Evolutionary conservation across 192 early-diverging fungal species (phyloP).

Genomic region (Dimargaris xerosporica): DNA sequence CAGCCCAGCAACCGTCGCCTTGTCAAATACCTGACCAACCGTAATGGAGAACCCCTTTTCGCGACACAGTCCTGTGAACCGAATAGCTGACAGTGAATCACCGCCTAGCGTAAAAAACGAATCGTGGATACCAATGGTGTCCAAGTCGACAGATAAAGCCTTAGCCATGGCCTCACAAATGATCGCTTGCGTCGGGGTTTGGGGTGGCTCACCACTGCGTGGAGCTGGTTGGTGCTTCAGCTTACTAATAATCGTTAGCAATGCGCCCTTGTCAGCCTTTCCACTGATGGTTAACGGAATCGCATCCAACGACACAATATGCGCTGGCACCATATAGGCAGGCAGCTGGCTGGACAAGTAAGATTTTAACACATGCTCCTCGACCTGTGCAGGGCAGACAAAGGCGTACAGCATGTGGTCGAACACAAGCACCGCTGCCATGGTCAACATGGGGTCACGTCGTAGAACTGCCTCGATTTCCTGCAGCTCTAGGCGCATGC

Average conservation of each 20-base stretch:
- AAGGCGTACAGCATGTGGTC: neutral
- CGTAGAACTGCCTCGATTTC: neutral
- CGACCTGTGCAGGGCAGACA: neutral
- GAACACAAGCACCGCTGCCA: neutral
- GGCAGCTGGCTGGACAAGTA: neutral
- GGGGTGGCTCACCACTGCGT: no score
- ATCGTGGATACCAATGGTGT: neutral
- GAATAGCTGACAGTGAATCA: conserved; percentile 4
- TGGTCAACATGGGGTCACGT: neutral
- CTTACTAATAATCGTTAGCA: no score
- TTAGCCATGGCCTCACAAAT: neutral
- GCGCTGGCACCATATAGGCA: neutral
- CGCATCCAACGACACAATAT: neutral
- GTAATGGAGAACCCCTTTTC: neutral
- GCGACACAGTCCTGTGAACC: neutral
- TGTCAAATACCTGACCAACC: neutral
- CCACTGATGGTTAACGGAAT: neutral
- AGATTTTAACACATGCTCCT: neutral
- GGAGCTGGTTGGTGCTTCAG: no score
- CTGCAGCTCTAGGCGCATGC: neutral
- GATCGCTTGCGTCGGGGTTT: neutral
- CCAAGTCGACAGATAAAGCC: neutral
- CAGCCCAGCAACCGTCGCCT: neutral
- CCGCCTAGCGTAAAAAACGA: conserved; percentile 8
- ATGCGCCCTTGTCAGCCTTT: neutral